Conservation (phyloP, 148 eudicot genomes). For the Gaultheria prostrata region DNA sequence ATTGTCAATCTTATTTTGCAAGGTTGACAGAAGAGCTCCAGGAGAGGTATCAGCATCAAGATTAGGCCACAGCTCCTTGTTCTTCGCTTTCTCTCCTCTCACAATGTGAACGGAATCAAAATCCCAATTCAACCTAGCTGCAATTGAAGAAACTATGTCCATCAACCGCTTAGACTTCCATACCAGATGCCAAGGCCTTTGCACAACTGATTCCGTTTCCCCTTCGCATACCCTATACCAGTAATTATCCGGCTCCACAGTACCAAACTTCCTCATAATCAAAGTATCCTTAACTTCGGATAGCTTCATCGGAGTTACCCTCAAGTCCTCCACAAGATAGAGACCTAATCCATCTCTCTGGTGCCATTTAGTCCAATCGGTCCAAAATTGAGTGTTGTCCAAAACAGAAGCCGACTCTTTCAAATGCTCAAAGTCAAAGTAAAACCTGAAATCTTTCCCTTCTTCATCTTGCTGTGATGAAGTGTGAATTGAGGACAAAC, state of each 20-base stretch:
- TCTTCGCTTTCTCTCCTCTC: conserved; percentile 85
- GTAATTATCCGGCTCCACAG: conserved; percentile 82
- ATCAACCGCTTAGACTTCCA: conserved; percentile 91
- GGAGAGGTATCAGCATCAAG: conserved; percentile 88
- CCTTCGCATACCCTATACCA: conserved; percentile 99
- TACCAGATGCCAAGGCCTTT: conserved; percentile 91
- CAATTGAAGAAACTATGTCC: conserved; percentile 82
- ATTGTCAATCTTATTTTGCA: conserved; percentile 64
- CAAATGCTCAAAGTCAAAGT: conserved; percentile 91
- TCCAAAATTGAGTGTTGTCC: conserved; percentile 85
- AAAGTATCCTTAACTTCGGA: conserved; percentile 57
- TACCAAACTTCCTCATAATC: conserved; percentile 84
- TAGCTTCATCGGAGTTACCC: conserved; percentile 71
- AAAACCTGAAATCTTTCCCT: conserved; percentile 92
- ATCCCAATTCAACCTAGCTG: conserved; percentile 83
- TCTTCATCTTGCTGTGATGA: conserved; percentile 66
- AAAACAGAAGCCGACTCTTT: conserved; percentile 84
- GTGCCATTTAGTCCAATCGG: conserved; percentile 80
- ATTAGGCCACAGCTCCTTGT: conserved; percentile 80
- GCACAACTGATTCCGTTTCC: conserved; percentile 72
- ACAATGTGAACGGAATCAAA: conserved; percentile 85
- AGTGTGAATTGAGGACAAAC: conserved; percentile 72
- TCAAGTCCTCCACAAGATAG: conserved; percentile 75
- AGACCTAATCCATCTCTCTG: conserved; percentile 51
- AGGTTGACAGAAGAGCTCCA: conserved; percentile 53